Evolutionary conservation across 2,329 filamentous ascomycete species (phyloP), one percentile per base, ranked within the genome.

Genomic region (Trichoderma citrinoviride): DNA sequence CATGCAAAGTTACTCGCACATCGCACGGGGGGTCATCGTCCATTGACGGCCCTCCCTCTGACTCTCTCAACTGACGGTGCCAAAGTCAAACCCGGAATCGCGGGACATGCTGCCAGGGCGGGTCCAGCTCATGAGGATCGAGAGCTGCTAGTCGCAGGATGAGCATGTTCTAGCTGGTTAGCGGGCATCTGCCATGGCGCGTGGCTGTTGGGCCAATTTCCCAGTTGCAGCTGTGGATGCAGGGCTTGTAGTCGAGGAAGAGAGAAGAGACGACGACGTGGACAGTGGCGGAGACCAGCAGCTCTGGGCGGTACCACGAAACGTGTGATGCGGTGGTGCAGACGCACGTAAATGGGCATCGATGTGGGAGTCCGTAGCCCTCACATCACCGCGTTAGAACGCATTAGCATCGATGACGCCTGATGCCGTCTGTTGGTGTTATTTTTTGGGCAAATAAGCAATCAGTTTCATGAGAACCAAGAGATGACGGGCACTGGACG

Each of bases 171-270:
- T 40, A 46, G 40, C 41, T 49, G 64, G 52, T 40, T 54, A 60
- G 43, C 57, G 62, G 65, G 27, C 63, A 62, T 62, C 58, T 61
- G 58, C 58, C 58, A 46, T 53, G 58, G 58, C 47, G 37, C 25
- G 58, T 53, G 49, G 61, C 60, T 64, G 66, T 46, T 66, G 64
- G 66, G 68, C 67, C 65, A 71, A 71, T 71, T 70, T 71, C 69
- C 69, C 67, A 57, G 62, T 65, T 61, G 65, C 60, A 66, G 61
- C 43, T 46, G 54, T 46, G 55, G 65, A 65, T 66, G 68, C 61
- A 50, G 33, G 52, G 29, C 29, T 66, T 61, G 63, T n/a, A n/a
- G n/a, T 64, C 67, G 67, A 69, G 50, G 47, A 37, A 56, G 25
- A 40, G 60, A 65, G 23, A 46, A 47, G 19, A 63, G 40, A 47